Base-by-base conservation (phyloP, 352 stramenopile species). In the Phytophthora cajani region DNA sequence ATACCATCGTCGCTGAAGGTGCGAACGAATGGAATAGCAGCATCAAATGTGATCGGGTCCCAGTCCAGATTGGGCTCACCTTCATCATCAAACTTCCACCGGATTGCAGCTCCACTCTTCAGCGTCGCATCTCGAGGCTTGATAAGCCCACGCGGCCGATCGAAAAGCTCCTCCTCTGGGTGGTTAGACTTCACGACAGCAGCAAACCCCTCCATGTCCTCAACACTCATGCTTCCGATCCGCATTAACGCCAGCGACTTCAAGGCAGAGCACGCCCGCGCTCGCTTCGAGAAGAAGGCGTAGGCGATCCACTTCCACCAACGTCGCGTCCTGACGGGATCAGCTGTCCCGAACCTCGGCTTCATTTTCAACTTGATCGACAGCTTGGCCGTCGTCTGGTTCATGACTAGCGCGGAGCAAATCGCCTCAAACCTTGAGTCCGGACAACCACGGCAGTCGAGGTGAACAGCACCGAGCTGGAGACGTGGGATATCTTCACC, bases 261-360 rank as follows among this genome's bases (percentile, higher is more conserved):
- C 21, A 58, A 21, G 1, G 46, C 19, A 16, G 58, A 49, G 40
- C 21, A 65, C 30, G 25, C 58, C 10, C 49, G 47, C 21, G 58
- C 47, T 44, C 58, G 46, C 19, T 58, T 65, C 4, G 58, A 65
- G 49, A 65, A 65, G n/a, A 58, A 46, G 1, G 59, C 14, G 17
- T 65, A 65, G 8, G 30, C 59, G 3, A 65, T 25, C 59, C 59
- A 58, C 17, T 58, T 27, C 59, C 59, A 65, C 59, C 59, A 51
- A 3, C 16, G 14, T 0, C 23, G 27, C 14, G 19, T 65, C 16
- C 9, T 58, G n/a, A 40, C 2, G 7, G 16, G 42, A n/a, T 64
- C 21, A 1, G 3, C 10, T 0, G 5, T 4, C 9, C 4, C 10
- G 17, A 54, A 36, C n/a, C 16, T 46, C 6, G 44, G 44, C 12